phyloP scores from a whole-genome alignment of 345 rosid genomes.

The Reutealis trisperma region DNA sequence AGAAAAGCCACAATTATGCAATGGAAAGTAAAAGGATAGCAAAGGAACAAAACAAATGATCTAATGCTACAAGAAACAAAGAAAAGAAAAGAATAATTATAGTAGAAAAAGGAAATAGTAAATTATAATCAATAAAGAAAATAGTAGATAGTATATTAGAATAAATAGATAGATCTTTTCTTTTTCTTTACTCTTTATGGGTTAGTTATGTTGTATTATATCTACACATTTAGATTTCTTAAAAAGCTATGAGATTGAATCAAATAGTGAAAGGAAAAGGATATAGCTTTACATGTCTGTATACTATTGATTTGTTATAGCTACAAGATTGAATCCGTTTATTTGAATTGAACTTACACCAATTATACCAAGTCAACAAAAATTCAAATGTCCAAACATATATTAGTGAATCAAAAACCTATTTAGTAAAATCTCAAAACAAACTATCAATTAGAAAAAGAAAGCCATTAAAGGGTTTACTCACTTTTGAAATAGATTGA shows the following conservation, averaged over 20 bases:
- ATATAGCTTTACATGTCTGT: slow-evolving; percentile 21
- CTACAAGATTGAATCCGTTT: slow-evolving; percentile 50
- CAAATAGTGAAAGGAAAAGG: slow-evolving; percentile 24
- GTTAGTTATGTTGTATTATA: slow-evolving; percentile 2
- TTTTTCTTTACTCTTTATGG: background rate
- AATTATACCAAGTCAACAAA: background rate
- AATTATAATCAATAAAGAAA: too few relatives aligned
- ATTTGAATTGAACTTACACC: slow-evolving; percentile 39
- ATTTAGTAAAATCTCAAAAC: background rate
- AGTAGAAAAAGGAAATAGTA: background rate
- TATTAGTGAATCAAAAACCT: background rate
- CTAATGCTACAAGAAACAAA: background rate
- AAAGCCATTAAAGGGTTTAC: background rate
- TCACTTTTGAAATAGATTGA: slow-evolving; percentile 23
- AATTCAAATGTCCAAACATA: background rate
- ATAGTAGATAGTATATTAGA: too few relatives aligned
- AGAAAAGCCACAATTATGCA: slow-evolving; percentile 20
- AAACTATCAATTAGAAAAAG: background rate
- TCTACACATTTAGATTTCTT: too few relatives aligned
- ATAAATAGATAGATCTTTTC: background rate
- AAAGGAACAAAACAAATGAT: slow-evolving; percentile 3
- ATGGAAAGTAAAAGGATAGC: slow-evolving; percentile 22
- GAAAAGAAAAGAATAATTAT: background rate
- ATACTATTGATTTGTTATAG: slow-evolving; percentile 50
- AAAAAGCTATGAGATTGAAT: slow-evolving; percentile 31